phyloP scores from a whole-genome alignment of 2,329 filamentous ascomycete genomes.

The Fusarium brevicatenulatum region DNA sequence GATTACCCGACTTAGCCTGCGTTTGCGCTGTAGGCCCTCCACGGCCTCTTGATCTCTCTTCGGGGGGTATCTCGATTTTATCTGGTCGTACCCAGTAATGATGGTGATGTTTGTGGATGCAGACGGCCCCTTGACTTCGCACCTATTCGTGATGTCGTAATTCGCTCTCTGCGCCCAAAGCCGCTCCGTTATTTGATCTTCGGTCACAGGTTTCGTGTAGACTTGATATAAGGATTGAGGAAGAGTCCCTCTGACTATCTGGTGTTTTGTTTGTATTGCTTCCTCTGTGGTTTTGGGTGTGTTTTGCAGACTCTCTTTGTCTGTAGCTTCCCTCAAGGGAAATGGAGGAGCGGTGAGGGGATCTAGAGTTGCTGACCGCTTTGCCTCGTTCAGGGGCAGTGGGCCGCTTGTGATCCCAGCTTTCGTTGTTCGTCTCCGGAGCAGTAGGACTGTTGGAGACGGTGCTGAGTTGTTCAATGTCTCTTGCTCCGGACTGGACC shows the following conservation, averaged over 20 bases:
- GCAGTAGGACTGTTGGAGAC: background rate
- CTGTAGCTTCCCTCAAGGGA: background rate
- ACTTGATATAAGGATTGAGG: slow-evolving; percentile 16
- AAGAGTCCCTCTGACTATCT: slow-evolving; percentile 5
- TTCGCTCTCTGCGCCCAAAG: slow-evolving; percentile 39
- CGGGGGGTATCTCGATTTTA: slow-evolving; percentile 29
- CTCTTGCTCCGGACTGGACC: background rate
- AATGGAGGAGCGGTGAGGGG: background rate
- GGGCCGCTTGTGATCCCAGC: slow-evolving; percentile 4
- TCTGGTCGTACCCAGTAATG: slow-evolving; percentile 66
- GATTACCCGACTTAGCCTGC: slow-evolving; percentile 26
- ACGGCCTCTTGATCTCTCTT: background rate
- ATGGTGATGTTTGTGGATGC: slow-evolving; percentile 69
- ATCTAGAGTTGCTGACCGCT: slow-evolving; percentile 6
- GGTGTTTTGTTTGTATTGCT: slow-evolving; percentile 31
- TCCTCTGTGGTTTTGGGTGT: slow-evolving; percentile 14
- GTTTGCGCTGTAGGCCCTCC: slow-evolving; percentile 8
- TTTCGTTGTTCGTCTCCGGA: slow-evolving; percentile 1
- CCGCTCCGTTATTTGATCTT: slow-evolving; percentile 11
- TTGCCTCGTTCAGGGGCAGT: slow-evolving; percentile 5
- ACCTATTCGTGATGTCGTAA: slow-evolving; percentile 36
- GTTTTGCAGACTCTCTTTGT: background rate
- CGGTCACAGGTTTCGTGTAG: slow-evolving; percentile 8
- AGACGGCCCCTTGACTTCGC: slow-evolving; percentile 48
- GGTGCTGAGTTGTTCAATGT: background rate